Evolutionary conservation across 2,329 filamentous ascomycete species (phyloP), one percentile per base, ranked within the genome.

Genomic region (Neocucurbitaria cava): DNA sequence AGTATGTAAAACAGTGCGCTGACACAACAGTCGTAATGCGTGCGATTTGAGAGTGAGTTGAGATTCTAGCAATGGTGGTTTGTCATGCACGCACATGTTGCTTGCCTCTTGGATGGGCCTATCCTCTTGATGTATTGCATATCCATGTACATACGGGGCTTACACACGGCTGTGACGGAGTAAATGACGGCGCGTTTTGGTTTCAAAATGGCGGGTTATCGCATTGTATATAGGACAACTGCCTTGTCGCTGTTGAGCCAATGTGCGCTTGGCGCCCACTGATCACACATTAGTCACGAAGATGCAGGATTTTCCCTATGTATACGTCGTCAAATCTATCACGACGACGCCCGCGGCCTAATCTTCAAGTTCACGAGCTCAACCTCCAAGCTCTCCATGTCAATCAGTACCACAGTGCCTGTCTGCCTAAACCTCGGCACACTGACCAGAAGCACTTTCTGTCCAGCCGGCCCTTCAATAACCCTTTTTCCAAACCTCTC

Each of bases 371-470:
- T 54, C 26, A 97, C 80, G 44, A 85, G 80, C 62, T 92, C 88
- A 1, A 90, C 87, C 42, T 93, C 90, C 55, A 97, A 76, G 1
- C 90, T 96, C 76, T 98, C 93, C 41, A 87, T 81, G 77, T 99
- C 94, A 10, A 99, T 79, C 46, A 99, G 70, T 0, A 97, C 87
- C 20, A 99, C 69, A 77, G 96, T 88, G 17, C 88, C 89, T 0
- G 89, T 92, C 59, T 89, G 82, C 1, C 84, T 82, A 71, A 98
- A 99, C 20, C 85, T 88, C 0, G 96, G 96, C 35, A 99, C 84
- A 0, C 91, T 83, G n/a, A 99, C 79, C 3, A 98, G 79, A 38
- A 92, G 83, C 8, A 96, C 89, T 17, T 79, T 78, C 73, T 96
- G 89, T 0, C 87, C 88, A 1, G 86, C 81, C 0, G 83, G 81